These are phyloP conservation scores for Saksenaea oblongispora DNA, from an alignment of 371 early-diverging fungal species.

Conservation along the genomic window DNA sequence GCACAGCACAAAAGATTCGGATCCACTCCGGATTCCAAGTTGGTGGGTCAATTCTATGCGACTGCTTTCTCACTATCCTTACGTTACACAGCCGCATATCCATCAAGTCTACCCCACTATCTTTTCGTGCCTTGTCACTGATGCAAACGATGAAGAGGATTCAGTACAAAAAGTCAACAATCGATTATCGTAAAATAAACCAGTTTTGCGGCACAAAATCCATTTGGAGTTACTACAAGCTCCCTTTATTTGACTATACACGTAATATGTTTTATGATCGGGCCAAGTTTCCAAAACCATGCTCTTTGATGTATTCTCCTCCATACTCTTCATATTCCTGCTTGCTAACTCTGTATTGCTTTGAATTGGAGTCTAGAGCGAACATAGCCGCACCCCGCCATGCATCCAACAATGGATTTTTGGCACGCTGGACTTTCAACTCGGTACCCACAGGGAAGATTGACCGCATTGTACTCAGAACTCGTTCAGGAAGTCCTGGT, in stretches of 20 bases:
- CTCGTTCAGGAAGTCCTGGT: conserved; percentile 64
- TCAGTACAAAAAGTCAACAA: too few relatives aligned
- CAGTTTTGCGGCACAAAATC: too few relatives aligned
- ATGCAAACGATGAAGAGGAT: too few relatives aligned
- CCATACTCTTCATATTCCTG: conserved; percentile 83
- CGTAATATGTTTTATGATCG: conserved; percentile 2
- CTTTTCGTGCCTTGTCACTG: too few relatives aligned
- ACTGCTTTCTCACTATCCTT: too few relatives aligned
- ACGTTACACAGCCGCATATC: too few relatives aligned
- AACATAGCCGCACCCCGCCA: conserved; percentile 85
- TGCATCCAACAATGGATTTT: conserved; percentile 76
- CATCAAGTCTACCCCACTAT: too few relatives aligned
- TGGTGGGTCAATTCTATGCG: too few relatives aligned
- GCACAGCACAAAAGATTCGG: neutral
- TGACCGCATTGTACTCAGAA: conserved; percentile 58
- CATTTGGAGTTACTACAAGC: too few relatives aligned
- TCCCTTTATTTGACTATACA: neutral
- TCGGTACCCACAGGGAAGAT: conserved; percentile 65
- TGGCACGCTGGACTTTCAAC: conserved; percentile 64
- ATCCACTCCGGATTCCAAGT: too few relatives aligned
- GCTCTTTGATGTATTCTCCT: conserved; percentile 82
- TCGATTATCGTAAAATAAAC: neutral
- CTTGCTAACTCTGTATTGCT: conserved; percentile 55
- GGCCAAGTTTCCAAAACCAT: conserved; percentile 70
- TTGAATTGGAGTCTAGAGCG: conserved; percentile 32